Base-by-base conservation (phyloP, 768 basidiomycete species). In the Tylopilus rubrobrunneus region DNA sequence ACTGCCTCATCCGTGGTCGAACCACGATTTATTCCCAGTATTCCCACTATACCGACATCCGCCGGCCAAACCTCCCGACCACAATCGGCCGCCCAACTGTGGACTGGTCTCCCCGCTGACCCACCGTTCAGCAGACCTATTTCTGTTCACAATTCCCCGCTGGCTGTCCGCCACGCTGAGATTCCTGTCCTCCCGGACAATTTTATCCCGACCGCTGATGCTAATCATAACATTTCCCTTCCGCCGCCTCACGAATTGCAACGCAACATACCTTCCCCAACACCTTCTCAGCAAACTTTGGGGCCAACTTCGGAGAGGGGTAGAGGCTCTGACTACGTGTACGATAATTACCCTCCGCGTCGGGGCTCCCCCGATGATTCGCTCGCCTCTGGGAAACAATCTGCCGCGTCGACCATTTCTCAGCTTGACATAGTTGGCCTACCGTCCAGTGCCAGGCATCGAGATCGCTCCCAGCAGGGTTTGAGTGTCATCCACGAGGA, bases 231-330 rank as follows among this genome's bases (percentile, higher is more conserved):
- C 19, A 79, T 80, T 17, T 55, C 65, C 5, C 67, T 82, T n/a
- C 80, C 79, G 6, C 75, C 80, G 19, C 82, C 82, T 1, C 77
- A 81, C 51, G 80, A 75, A 53, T 55, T 82, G 19, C 71, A 68
- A 17, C 65, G 64, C 37, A 25, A 25, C 25, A 55, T 67, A 27
- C 56, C 68, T 19, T 71, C 70, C 27, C 64, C 68, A 7, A 58
- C 66, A 4, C 66, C 60, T 9, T 71, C 66, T 41, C 66, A 64
- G 21, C 66, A 19, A 15, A 62, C 60, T 3, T 12, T 59, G 36
- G 67, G 55, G 12, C 59, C 41, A 6, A 11, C 50, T 28, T 47
- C 59, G 2, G 69, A 71, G 34, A 57, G 63, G 33, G 41, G 56
- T 23, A 58, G 61, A 43, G 42, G 33, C 28, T 62, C 56, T 25